These are phyloP conservation scores for Sparassis latifolia DNA, from an alignment of 1,284 basidiomycete genomes.

Conservation along the genomic window DNA sequence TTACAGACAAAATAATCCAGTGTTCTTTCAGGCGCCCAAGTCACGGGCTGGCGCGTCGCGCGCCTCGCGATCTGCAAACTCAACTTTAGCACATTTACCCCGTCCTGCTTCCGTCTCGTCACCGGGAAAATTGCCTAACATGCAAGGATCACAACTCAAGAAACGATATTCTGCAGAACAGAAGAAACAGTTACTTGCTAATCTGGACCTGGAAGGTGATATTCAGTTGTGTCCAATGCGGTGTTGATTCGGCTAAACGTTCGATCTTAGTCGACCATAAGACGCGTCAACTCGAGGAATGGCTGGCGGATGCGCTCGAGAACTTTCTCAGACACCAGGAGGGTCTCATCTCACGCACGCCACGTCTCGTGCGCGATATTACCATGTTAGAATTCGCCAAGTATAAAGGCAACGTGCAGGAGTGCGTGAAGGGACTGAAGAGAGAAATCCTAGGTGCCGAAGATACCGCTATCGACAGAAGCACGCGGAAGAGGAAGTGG, in stretches of 20 bases:
- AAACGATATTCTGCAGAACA: conserved; percentile 47
- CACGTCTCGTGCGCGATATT: conserved; percentile 63
- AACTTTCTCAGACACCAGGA: conserved; percentile 68
- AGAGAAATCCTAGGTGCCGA: conserved; percentile 39
- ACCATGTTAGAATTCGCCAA: conserved; percentile 74
- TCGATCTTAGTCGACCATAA: conserved; percentile 54
- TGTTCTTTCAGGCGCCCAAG: too few species aligned
- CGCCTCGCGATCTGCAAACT: too few species aligned
- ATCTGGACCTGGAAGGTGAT: conserved; percentile 73
- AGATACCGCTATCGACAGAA: conserved; percentile 53
- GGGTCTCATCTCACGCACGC: conserved; percentile 65
- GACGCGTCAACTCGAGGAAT: conserved; percentile 61
- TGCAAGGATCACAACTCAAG: conserved; percentile 7
- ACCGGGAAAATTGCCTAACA: background rate
- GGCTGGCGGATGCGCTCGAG: conserved; percentile 62
- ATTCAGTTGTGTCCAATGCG: conserved; percentile 6
- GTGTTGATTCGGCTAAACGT: conserved; percentile 2
- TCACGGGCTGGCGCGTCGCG: too few species aligned
- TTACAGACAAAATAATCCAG: too few species aligned
- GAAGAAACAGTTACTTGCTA: conserved; percentile 66
- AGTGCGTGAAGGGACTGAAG: conserved; percentile 57
- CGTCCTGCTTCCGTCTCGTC: background rate
- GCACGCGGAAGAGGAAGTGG: conserved; percentile 70
- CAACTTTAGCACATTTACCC: too few species aligned
- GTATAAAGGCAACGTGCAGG: conserved; percentile 67